phyloP scores from a whole-genome alignment of 805 yeast species.

The Ogataea allantospora region DNA sequence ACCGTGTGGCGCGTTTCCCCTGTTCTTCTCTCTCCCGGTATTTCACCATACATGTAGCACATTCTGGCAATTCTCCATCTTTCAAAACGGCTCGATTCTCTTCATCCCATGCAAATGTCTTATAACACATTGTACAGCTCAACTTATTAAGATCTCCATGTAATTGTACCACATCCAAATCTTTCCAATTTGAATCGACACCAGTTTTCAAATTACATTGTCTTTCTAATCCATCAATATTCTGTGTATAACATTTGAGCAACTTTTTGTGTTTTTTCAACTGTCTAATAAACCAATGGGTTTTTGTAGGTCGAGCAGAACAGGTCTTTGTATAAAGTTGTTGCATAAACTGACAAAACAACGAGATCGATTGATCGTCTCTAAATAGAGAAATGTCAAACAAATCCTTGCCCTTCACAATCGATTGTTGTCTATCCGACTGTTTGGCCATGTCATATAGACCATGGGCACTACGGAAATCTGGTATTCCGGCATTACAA shows the following conservation, averaged over 20 bases:
- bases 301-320: constrained; percentile 74
- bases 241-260: constrained; percentile 88
- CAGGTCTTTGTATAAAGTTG: constrained; percentile 62
- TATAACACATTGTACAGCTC: constrained; percentile 71
- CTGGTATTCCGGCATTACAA: constrained; percentile 96
- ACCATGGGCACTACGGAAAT: constrained; percentile 83
- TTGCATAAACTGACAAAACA: constrained; percentile 91
- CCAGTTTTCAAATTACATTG: constrained; percentile 63
- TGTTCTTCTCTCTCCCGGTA: constrained; percentile 53
- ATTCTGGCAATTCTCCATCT: constrained; percentile 71
- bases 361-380: constrained; percentile 57
- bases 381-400: constrained; percentile 85
- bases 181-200: constrained; percentile 61
- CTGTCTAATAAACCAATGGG: constrained; percentile 71
- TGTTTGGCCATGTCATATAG: constrained; percentile 70
- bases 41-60: constrained; percentile 62
- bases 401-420: constrained; percentile 79
- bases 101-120: constrained; percentile 59
- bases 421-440: constrained; percentile 45
- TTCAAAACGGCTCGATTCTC: constrained; percentile 46
- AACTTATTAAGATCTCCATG: constrained; percentile 85
- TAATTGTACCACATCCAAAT: constrained; percentile 76
- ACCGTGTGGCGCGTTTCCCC: constrained; percentile 77
- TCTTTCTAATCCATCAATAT: constrained; percentile 85
- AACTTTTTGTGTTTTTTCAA: constrained; percentile 63